Conservation (phyloP, 331 rosid genomes). For the Malus hybrid region DNA sequence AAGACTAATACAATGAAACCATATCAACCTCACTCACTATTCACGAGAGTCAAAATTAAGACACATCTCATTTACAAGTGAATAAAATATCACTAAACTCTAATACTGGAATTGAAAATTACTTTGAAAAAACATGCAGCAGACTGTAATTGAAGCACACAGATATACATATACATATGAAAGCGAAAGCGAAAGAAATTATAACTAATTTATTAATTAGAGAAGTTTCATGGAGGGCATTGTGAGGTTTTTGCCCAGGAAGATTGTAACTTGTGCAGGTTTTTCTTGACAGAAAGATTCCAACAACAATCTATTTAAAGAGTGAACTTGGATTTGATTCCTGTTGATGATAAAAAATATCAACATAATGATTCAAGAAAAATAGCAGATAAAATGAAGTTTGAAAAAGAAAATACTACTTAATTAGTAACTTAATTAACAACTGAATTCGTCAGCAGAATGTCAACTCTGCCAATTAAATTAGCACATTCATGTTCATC, state of each 20-base stretch:
- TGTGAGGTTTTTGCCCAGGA: not conserved
- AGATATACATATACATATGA: not conserved
- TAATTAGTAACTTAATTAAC: not conserved
- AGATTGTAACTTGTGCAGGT: conserved; percentile 19
- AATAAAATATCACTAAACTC: fast-evolving
- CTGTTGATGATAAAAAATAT: not conserved
- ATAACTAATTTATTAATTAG: not conserved
- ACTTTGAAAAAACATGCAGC: not conserved
- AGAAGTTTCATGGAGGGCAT: not conserved
- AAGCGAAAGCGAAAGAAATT: not conserved
- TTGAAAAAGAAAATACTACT: not conserved
- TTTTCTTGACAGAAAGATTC: not conserved
- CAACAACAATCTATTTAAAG: not conserved
- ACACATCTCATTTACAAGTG: too few species aligned
- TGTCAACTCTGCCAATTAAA: not conserved
- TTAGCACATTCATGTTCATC: not conserved
- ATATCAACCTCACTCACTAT: too few species aligned
- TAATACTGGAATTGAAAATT: too few species aligned
- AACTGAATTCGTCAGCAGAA: not conserved
- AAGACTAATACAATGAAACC: not conserved
- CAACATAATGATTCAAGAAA: not conserved
- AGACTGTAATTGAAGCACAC: not conserved
- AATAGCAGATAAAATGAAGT: not conserved
- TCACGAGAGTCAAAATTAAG: too few species aligned
- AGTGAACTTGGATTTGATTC: conserved; percentile 1